A percentile compares a stretch with the other conserved stretches of the same genome.
phyloP scores from a whole-genome alignment of 2,329 filamentous ascomycete genomes.

The Grosmannia clavigera region DNA sequence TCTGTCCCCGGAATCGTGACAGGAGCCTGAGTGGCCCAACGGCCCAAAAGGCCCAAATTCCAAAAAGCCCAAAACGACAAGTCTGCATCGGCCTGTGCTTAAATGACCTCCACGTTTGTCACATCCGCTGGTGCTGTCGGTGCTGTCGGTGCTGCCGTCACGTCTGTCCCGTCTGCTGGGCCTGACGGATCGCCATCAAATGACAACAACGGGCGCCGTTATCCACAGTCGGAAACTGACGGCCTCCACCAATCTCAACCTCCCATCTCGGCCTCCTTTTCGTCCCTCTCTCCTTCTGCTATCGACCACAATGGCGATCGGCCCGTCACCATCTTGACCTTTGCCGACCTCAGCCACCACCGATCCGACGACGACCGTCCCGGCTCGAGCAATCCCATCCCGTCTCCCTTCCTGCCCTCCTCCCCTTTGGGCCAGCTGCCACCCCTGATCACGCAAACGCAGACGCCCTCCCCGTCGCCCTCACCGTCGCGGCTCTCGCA shows the following conservation, averaged over 20 bases:
- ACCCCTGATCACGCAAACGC: not conserved
- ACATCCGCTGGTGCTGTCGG: not conserved
- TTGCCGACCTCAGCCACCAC: slow-evolving; percentile 19
- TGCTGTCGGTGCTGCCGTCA: not conserved
- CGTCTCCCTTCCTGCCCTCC: not conserved
- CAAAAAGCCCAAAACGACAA: not conserved
- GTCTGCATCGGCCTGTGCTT: not conserved
- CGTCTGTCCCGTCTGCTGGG: not conserved
- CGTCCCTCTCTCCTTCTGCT: not conserved
- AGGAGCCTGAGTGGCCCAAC: too few species aligned
- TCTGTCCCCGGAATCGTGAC: too few species aligned
- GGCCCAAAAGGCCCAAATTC: not conserved
- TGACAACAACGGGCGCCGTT: not conserved
- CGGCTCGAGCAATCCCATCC: slow-evolving; percentile 2
- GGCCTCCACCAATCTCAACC: not conserved
- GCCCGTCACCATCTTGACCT: slow-evolving; percentile 19
- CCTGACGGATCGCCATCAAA: not conserved
- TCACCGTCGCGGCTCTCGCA: slow-evolving; percentile 6
- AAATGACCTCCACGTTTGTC: slow-evolving; percentile 6
- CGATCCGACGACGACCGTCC: slow-evolving; percentile 8
- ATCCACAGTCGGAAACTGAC: not conserved
- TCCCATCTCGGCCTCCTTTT: not conserved
- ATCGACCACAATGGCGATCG: slow-evolving; percentile 2
- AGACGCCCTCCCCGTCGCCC: slow-evolving; percentile 8
- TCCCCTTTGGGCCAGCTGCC: not conserved